Evolutionary conservation across 495 filamentous ascomycete genomes (phyloP), one percentile per base, ranked within the genome.

Genomic region (Penicillium mononematosum): DNA sequence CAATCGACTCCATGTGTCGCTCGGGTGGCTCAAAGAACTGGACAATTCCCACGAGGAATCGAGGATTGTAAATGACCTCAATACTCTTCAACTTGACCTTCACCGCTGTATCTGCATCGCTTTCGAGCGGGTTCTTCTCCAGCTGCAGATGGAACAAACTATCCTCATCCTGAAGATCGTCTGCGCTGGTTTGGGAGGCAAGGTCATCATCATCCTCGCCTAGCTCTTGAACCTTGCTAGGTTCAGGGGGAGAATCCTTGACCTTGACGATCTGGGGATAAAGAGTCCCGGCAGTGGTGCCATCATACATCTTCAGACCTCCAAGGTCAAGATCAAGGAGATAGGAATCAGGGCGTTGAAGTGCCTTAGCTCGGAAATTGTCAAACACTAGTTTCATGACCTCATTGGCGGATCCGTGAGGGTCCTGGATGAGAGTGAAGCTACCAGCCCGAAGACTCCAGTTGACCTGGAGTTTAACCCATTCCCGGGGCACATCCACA

Each of bases 1-100:
- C 87, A 63, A 98, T 96, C 20, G 93, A 97, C 70, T 98, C 94
- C 94, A 98, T 96, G 69, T 98, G 95, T 55, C 91, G 81, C 70
- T 96, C 90, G 1, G 94, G 95, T 5, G 94, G 94, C 53, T 92
- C 88, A 78, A 98, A 98, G 76, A 98, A 98, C 55, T 88, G 89
- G 50, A 85, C 88, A 29, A 97, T 85, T 45, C 91, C 91, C 22
- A 96, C 85, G 3, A 98, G 74, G 60, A 98, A 96, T 56, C 84
- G 87, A 16, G 94, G 94, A 65, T 98, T 98, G 75, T 96, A 98
- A 44, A 98, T 89, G 50, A 98, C 88, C 74, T 98, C 95, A 56
- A 98, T 88, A 64, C 91, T 92, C 73, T 95, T 96, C 51, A 98
- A 75, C 71, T 96, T 96, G 58, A 92, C 85, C 10, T 87, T 96